Evolutionary conservation across 306 rosid genomes (phyloP).

Genomic region (Quillaja saponaria): DNA sequence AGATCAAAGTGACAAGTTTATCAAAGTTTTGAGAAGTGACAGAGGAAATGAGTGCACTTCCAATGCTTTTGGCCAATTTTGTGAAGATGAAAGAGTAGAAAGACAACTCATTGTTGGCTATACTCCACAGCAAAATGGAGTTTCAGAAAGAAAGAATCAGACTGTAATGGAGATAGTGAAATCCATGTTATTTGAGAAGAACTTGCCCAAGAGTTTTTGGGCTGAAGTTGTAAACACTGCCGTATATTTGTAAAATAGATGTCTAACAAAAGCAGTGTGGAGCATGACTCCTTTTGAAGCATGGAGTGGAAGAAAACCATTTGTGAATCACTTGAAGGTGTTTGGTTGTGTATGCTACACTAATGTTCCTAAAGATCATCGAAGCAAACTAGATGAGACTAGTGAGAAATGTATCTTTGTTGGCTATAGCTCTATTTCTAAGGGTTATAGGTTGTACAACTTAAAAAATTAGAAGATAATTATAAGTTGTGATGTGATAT

Average conservation of each 20-base stretch:
- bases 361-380: background rate
- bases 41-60: background rate
- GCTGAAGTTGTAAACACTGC: background rate
- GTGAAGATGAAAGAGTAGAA: too few relatives aligned
- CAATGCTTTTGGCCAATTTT: too few relatives aligned
- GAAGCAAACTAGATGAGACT: background rate
- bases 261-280: background rate
- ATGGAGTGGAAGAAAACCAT: background rate
- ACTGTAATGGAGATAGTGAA: too few relatives aligned
- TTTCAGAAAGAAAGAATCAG: too few relatives aligned
- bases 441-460: background rate
- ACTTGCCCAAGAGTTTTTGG: background rate
- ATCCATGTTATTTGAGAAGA: too few relatives aligned
- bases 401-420: background rate
- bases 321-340: background rate
- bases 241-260: background rate
- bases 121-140: background rate
- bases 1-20: background rate
- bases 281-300: background rate
- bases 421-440: too few relatives aligned
- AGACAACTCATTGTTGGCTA: background rate
- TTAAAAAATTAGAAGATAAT: background rate
- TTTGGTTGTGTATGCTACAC: background rate
- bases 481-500: too few relatives aligned
- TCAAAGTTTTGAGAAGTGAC: background rate